Evolutionary conservation across 2,329 filamentous ascomycete species (phyloP).

Genomic region (Fusarium sp.): DNA sequence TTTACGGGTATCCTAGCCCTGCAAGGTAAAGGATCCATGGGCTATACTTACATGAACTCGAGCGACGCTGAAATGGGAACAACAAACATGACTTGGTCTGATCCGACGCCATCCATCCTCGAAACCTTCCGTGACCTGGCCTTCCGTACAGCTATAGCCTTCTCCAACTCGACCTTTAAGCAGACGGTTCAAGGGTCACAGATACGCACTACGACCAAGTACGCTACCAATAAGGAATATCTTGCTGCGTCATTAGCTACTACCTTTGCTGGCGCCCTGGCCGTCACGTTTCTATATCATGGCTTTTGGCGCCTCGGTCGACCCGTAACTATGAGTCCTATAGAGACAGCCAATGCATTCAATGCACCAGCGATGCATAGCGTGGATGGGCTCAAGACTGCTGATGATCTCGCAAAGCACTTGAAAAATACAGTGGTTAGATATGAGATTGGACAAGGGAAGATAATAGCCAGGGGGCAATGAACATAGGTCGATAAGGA

Average conservation of each 20-base stretch:
- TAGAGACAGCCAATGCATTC: not conserved
- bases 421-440: not conserved
- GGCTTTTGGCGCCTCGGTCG: not conserved
- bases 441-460: not conserved
- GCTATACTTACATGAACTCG: not conserved
- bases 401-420: not conserved
- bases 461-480: not conserved
- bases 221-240: not conserved
- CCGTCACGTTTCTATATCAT: not conserved
- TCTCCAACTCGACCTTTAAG: not conserved
- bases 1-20: not conserved
- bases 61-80: not conserved
- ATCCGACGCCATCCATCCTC: not conserved
- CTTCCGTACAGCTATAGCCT: not conserved
- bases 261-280: not conserved
- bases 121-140: not conserved
- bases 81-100: not conserved
- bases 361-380: not conserved
- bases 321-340: not conserved
- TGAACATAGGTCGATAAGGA: not conserved
- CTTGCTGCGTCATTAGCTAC: not conserved
- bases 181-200: not conserved
- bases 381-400: not conserved
- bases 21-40: not conserved
- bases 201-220: not conserved